These are phyloP conservation scores for Atalantia buxifolia DNA, from an alignment of 345 rosid species.

Conservation along the genomic window DNA sequence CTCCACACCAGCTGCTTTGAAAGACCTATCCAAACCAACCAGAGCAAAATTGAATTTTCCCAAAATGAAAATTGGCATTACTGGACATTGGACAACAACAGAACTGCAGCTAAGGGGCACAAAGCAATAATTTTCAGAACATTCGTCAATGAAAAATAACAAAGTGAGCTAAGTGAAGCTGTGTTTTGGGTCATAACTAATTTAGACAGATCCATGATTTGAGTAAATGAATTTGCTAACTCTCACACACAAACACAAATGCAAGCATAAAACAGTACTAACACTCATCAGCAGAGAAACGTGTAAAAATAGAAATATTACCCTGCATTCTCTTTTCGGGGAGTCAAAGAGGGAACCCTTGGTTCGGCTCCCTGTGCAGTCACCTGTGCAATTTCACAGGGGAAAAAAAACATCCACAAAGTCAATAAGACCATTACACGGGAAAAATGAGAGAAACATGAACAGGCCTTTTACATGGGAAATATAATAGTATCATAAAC, in stretches of 20 bases:
- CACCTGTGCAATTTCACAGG: slow-evolving; percentile 23
- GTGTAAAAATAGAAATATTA: slow-evolving; percentile 27
- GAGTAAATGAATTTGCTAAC: background rate
- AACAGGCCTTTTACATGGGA: slow-evolving; percentile 2
- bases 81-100: background rate
- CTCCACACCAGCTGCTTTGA: slow-evolving; percentile 30
- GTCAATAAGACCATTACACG: background rate
- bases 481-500: slow-evolving; percentile 24
- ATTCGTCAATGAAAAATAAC: background rate
- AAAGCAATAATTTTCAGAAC: background rate
- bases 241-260: slow-evolving; percentile 2
- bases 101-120: background rate
- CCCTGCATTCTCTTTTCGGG: slow-evolving; percentile 60
- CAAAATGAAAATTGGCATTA: background rate
- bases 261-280: background rate
- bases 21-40: slow-evolving; percentile 33
- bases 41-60: slow-evolving; percentile 9
- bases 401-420: background rate
- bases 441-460: background rate
- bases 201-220: background rate
- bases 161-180: background rate
- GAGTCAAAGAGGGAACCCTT: slow-evolving; percentile 33
- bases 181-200: background rate
- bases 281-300: slow-evolving; percentile 14
- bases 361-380: slow-evolving; percentile 36